A percentile compares a stretch with the other conserved stretches of the same genome.
phyloP scores from a whole-genome alignment of 192 early-diverging fungal genomes.

The Backusella mclennaniae region DNA sequence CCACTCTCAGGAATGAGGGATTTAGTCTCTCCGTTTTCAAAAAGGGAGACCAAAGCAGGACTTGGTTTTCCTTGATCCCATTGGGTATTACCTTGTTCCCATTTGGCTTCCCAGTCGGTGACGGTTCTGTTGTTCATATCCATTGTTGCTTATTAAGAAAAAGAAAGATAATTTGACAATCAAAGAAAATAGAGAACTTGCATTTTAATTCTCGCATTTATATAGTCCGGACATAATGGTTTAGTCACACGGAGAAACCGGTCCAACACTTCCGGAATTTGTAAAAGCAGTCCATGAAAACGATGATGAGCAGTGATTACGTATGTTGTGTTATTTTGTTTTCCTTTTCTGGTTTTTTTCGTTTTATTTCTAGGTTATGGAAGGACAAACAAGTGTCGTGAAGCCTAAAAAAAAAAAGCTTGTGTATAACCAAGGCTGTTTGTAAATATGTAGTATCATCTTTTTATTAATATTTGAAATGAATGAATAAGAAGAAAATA shows the following conservation, averaged over 20 bases:
- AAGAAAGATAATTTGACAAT: neutral
- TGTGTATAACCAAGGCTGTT: neutral
- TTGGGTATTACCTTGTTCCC: conserved; percentile 37
- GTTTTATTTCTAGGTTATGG: neutral
- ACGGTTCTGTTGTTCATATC: neutral
- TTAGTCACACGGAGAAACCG: neutral
- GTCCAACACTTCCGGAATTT: neutral
- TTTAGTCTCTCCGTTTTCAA: conserved; percentile 38
- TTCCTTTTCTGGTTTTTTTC: neutral
- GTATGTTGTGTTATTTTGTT: neutral
- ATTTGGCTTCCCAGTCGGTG: conserved; percentile 42
- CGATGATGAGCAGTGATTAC: neutral
- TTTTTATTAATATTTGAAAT: neutral
- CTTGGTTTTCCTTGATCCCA: conserved; percentile 50
- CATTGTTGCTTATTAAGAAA: neutral
- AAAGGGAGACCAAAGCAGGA: conserved; percentile 49
- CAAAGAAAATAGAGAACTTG: neutral
- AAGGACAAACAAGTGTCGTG: neutral
- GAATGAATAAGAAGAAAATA: neutral
- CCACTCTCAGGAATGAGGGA: conserved; percentile 41
- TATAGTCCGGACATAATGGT: neutral
- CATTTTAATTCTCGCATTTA: neutral
- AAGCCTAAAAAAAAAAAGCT: neutral
- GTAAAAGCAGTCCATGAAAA: neutral
- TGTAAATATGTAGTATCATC: neutral